These are phyloP conservation scores for Leccinum barrowsii DNA, from an alignment of 768 basidiomycete genomes.

Conservation along the genomic window DNA sequence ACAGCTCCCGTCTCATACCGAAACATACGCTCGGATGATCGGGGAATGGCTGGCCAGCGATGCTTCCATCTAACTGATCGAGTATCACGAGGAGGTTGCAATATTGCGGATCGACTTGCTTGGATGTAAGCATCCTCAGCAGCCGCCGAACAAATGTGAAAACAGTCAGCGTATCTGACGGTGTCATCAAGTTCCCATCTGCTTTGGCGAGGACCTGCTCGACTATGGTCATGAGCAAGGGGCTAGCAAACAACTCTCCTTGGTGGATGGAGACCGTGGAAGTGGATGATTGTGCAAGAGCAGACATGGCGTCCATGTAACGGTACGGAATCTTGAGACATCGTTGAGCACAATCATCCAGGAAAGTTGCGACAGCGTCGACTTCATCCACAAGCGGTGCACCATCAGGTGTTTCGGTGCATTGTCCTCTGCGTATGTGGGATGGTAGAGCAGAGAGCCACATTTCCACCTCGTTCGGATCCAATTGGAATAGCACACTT, in stretches of 20 bases:
- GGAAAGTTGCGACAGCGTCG: constrained; percentile 55
- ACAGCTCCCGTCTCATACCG: constrained; percentile 46
- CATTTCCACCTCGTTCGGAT: constrained; percentile 61
- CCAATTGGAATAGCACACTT: constrained; percentile 79
- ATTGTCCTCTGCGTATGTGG: constrained; percentile 27
- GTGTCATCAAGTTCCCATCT: constrained; percentile 46
- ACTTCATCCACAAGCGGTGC: constrained; percentile 52
- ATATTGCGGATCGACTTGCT: constrained; percentile 44
- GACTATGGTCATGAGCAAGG: constrained; percentile 73
- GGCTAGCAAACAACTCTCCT: constrained; percentile 52
- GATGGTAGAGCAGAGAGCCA: constrained; percentile 72
- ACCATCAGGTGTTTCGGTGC: constrained; percentile 48
- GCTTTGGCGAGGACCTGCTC: constrained; percentile 76
- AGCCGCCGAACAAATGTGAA: constrained; percentile 64
- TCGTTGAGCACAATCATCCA: constrained; percentile 84
- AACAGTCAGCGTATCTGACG: constrained; percentile 63
- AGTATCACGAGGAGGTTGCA: constrained; percentile 28
- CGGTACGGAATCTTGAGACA: constrained; percentile 81
- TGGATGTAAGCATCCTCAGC: constrained; percentile 51
- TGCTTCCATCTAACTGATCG: constrained; percentile 36
- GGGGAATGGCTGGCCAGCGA: constrained; percentile 32
- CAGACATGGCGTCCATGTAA: constrained; percentile 72
- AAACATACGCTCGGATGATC: constrained; percentile 33
- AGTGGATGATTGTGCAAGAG: constrained; percentile 24
- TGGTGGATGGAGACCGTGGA: constrained; percentile 6